Evolutionary conservation across 495 filamentous ascomycete genomes (phyloP).

Genomic region (Penicillium manginii): DNA sequence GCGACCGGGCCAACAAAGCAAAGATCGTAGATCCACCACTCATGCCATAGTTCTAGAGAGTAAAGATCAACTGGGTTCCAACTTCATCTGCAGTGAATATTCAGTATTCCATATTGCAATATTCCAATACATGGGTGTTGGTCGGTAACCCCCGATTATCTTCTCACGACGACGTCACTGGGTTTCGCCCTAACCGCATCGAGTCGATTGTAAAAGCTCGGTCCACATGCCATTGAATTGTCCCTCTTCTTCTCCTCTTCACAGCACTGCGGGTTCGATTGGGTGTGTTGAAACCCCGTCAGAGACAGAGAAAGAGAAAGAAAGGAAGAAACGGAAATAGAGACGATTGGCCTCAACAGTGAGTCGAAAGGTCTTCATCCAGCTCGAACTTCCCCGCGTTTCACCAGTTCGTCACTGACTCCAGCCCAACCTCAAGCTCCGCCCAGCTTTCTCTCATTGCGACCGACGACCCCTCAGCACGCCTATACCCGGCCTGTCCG

Average conservation of each 20-base stretch:
- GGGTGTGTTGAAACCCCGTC: background rate
- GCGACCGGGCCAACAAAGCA: no score
- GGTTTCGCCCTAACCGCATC: constrained; percentile 30
- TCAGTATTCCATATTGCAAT: no score
- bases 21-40: no score
- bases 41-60: no score
- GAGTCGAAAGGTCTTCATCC: background rate
- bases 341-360: background rate
- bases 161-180: constrained; percentile 28
- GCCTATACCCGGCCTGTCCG: background rate
- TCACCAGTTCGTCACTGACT: background rate
- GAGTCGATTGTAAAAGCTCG: constrained; percentile 24
- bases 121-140: background rate
- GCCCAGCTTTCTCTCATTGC: background rate
- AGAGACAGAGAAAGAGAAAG: no score
- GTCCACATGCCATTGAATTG: constrained; percentile 27
- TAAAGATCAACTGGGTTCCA: no score
- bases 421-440: background rate
- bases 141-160: background rate
- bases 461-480: constrained; percentile 4
- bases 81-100: background rate
- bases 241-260: constrained; percentile 16
- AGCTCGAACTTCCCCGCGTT: no score
- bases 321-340: background rate
- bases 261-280: constrained; percentile 7